Evolutionary conservation across 1,284 basidiomycete species (phyloP), one percentile per base, ranked within the genome.

Genomic region (Moesziomyces sp.): DNA sequence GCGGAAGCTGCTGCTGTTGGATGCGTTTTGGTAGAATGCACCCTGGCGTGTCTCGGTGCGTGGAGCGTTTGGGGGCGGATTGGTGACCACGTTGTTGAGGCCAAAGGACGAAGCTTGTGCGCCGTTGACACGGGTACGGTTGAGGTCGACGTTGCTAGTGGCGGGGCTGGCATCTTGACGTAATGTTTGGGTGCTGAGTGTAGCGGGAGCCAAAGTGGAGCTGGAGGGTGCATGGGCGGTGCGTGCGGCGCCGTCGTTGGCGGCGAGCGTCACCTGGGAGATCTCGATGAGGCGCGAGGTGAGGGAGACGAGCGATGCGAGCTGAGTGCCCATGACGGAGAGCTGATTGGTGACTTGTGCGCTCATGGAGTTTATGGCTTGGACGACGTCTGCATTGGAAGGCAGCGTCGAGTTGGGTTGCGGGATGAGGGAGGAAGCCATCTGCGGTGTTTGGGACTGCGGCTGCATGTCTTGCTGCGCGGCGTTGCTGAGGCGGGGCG

Each of bases 211-310:
- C 16, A 52, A n/a, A 4, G 24, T 40, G 5, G 62, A 48, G 11
- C 42, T 26, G 3, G 52, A 34, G 2, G 58, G 42, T 5, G 52
- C 44, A 26, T 52, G 56, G 48, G 34, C 35, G 38, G 56, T 30
- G 40, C 69, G 55, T 18, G 19, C 38, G 4, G 59, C 16, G 23
- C 30, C 43, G 9, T 72, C 63, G 16, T 52, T 43, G 21, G 59
- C 55, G 14, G 63, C 59, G 18, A 67, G 50, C 5, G 35, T 46
- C 54, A 68, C 53, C 23, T 74, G 71, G 3, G 65, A 60, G 19
- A 74, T 61, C 54, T 74, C 71, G 56, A 74, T 74, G 35, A 74
- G 61, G 10, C 71, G 60, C 28, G 71, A 65, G 10, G 61, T 68
- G 47, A 68, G 62, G 21, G 71, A 74, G 45, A 74, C 71, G 26